Conservation (phyloP, 352 stramenopile genomes). For the Phytopythium ostracodes region DNA sequence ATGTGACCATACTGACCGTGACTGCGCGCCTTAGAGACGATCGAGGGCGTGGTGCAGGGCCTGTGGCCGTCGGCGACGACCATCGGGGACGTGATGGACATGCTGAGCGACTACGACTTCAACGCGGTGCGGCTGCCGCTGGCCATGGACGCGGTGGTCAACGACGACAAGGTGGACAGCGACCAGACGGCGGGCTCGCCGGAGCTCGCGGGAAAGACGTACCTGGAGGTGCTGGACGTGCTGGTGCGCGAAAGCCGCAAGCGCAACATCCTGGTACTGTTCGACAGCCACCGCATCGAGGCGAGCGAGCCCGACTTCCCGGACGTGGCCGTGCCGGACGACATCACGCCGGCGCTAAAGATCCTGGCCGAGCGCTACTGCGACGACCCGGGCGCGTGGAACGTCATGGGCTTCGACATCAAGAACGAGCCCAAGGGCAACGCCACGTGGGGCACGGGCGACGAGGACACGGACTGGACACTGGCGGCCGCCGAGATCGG, state of each 20-base stretch:
- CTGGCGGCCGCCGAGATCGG: slow-evolving; percentile 58
- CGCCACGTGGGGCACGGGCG: slow-evolving; percentile 57
- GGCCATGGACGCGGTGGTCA: slow-evolving; percentile 61
- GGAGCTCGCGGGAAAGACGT: slow-evolving; percentile 41
- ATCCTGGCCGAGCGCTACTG: slow-evolving; percentile 61
- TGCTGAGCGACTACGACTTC: slow-evolving; percentile 42
- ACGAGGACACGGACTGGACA: slow-evolving; percentile 61
- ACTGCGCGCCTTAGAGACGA: slow-evolving; percentile 31
- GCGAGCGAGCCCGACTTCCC: slow-evolving; percentile 55
- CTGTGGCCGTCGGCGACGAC: slow-evolving; percentile 66
- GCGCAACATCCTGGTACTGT: slow-evolving; percentile 66
- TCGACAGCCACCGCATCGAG: slow-evolving; percentile 64
- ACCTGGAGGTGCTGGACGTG: slow-evolving; percentile 56
- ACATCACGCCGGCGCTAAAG: slow-evolving; percentile 54
- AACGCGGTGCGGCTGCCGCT: slow-evolving; percentile 61
- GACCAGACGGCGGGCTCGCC: slow-evolving; percentile 42
- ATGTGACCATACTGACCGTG: not conserved
- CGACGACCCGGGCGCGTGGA: slow-evolving; percentile 55
- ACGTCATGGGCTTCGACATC: slow-evolving; percentile 71
- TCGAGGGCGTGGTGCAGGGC: slow-evolving; percentile 54
- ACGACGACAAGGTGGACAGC: slow-evolving; percentile 35
- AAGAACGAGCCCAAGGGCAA: slow-evolving; percentile 78
- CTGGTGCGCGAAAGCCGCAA: slow-evolving; percentile 49
- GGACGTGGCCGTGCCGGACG: slow-evolving; percentile 41
- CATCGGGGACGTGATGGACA: slow-evolving; percentile 40